Evolutionary conservation across 331 rosid species (phyloP).

Genomic region (Quercus lobata): DNA sequence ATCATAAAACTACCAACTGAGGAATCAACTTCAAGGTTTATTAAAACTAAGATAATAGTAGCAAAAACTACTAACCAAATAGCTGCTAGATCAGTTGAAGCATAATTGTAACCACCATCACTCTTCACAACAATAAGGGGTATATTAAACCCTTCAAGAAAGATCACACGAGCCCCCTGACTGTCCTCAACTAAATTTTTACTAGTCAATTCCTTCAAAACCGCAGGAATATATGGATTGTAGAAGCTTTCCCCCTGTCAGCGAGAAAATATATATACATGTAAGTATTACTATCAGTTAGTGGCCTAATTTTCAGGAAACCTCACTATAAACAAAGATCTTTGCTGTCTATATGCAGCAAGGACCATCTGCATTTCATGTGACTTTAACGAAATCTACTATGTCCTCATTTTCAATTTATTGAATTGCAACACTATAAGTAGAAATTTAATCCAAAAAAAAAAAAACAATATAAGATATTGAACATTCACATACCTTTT

Average conservation of each 20-base stretch:
- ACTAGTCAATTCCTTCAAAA: conserved; percentile 54
- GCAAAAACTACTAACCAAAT: conserved; percentile 58
- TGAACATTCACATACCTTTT: conserved; percentile 46
- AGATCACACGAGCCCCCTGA: conserved; percentile 87
- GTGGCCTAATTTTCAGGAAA: not conserved
- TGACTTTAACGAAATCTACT: conserved; percentile 16
- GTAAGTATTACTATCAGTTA: not conserved
- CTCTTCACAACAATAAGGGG: conserved; percentile 95
- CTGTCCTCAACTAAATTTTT: conserved; percentile 73
- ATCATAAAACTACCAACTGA: conserved; percentile 6
- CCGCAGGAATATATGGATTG: conserved; percentile 74
- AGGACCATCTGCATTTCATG: conserved; percentile 28
- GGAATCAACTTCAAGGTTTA: conserved; percentile 3
- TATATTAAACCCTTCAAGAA: conserved; percentile 58
- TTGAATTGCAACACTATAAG: not conserved
- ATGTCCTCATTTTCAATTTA: not conserved
- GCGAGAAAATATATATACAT: not conserved
- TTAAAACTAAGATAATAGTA: not conserved
- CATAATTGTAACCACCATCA: conserved; percentile 93
- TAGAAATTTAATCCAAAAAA: not conserved
- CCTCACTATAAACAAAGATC: not conserved
- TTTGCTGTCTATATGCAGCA: conserved; percentile 6
- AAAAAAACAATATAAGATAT: too few species aligned
- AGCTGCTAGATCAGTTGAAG: conserved; percentile 87
- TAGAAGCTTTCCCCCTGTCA: conserved; percentile 96